These are phyloP conservation scores for Quercus phellos DNA, from an alignment of 331 rosid genomes.

Conservation along the genomic window DNA sequence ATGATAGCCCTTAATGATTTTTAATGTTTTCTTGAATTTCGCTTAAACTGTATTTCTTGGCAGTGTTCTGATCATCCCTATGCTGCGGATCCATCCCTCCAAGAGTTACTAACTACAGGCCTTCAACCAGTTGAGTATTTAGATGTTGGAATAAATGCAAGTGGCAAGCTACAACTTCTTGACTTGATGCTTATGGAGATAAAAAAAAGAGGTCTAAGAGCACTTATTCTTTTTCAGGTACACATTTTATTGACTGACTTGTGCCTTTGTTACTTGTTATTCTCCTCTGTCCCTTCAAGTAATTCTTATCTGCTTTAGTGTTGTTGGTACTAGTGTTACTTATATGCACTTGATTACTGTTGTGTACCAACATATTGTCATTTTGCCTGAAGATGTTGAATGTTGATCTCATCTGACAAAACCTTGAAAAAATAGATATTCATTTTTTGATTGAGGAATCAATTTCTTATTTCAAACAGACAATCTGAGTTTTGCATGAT, in stretches of 20 bases:
- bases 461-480: background rate
- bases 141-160: conserved; percentile 65
- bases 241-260: background rate
- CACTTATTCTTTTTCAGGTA: conserved; percentile 80
- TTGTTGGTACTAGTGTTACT: background rate
- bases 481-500: background rate
- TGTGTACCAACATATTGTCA: background rate
- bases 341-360: background rate
- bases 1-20: conserved; percentile 7
- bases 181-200: conserved; percentile 77
- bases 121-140: conserved; percentile 38
- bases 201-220: conserved; percentile 52
- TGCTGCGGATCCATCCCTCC: conserved; percentile 37
- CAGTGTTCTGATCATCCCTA: conserved; percentile 96
- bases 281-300: no score
- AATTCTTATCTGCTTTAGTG: background rate
- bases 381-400: background rate
- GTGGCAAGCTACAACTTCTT: conserved; percentile 90
- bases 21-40: background rate
- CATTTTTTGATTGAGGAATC: background rate
- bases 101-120: conserved; percentile 37
- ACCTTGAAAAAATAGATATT: background rate
- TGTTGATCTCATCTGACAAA: background rate
- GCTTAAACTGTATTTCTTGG: conserved; percentile 20
- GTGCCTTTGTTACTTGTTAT: no score